Evolutionary conservation across 75 land plant species (phyloP).

Genomic region (Picea sitchensis): DNA sequence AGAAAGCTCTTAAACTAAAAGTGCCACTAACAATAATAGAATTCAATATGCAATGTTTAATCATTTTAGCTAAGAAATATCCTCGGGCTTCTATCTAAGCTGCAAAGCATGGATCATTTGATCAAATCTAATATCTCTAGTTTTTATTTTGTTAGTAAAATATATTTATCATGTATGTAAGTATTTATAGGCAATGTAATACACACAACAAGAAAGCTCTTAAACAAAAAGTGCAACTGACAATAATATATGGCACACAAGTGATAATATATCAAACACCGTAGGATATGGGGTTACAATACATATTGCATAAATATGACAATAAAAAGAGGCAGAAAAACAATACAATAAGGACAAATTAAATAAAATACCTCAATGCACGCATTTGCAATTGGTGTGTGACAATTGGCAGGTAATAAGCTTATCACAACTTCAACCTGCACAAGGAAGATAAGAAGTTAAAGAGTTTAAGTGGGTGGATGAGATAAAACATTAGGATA

Average conservation of each 20-base stretch:
- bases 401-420: conserved; percentile 87
- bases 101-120: background rate
- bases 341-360: background rate
- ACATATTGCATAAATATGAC: background rate
- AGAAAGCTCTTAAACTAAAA: too few relatives aligned
- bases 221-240: background rate
- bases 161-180: too few relatives aligned
- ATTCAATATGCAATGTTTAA: too few relatives aligned
- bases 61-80: too few relatives aligned
- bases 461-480: background rate
- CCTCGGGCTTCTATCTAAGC: background rate
- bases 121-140: background rate
- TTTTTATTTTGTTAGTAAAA: too few relatives aligned
- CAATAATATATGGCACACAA: background rate
- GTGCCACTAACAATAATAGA: background rate
- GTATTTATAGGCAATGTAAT: too few relatives aligned
- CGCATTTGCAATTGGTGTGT: conserved; percentile 63
- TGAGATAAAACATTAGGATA: background rate
- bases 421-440: conserved; percentile 97
- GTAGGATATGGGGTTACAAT: background rate
- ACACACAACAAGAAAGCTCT: too few relatives aligned
- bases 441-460: conserved; percentile 8
- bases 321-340: background rate
- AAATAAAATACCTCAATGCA: conserved; percentile 81
- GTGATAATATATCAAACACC: background rate